phyloP scores from a whole-genome alignment of 2,329 filamentous ascomycete species.

The Arthrobotrys megalospora region DNA sequence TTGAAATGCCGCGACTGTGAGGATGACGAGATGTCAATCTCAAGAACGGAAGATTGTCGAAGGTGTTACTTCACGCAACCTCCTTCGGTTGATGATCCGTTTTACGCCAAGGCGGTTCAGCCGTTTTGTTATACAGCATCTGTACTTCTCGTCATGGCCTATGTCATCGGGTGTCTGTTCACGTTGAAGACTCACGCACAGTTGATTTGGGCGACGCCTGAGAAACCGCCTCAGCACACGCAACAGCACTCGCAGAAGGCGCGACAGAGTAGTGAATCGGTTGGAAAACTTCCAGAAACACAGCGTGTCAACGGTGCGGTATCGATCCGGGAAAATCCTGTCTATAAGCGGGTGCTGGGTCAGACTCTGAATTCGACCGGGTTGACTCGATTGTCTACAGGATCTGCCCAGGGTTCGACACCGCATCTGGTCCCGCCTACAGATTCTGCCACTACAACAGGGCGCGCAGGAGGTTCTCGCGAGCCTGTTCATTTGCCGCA shows the following conservation, averaged over 20 bases:
- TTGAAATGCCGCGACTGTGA: slow-evolving; percentile 82
- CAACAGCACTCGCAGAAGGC: slow-evolving; percentile 47
- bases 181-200: slow-evolving; percentile 95
- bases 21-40: slow-evolving; percentile 67
- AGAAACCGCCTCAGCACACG: slow-evolving; percentile 62
- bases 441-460: slow-evolving; percentile 42
- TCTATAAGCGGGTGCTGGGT: slow-evolving; percentile 93
- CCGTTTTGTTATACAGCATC: slow-evolving; percentile 95
- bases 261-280: slow-evolving; percentile 57
- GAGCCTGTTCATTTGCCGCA: slow-evolving; percentile 72
- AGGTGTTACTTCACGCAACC: slow-evolving; percentile 94
- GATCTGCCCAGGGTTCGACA: slow-evolving; percentile 42
- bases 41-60: slow-evolving; percentile 77
- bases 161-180: slow-evolving; percentile 94
- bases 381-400: slow-evolving; percentile 67
- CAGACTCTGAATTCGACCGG: slow-evolving; percentile 87
- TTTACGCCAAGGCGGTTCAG: slow-evolving; percentile 90
- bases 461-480: slow-evolving; percentile 84
- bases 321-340: slow-evolving; percentile 82
- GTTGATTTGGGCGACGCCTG: slow-evolving; percentile 83
- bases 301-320: slow-evolving; percentile 62
- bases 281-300: slow-evolving; percentile 60
- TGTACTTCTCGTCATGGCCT: slow-evolving; percentile 87
- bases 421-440: slow-evolving; percentile 21
- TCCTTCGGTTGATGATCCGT: slow-evolving; percentile 85